phyloP scores from a whole-genome alignment of 2,329 filamentous ascomycete genomes.

The Monilinia fructicola region DNA sequence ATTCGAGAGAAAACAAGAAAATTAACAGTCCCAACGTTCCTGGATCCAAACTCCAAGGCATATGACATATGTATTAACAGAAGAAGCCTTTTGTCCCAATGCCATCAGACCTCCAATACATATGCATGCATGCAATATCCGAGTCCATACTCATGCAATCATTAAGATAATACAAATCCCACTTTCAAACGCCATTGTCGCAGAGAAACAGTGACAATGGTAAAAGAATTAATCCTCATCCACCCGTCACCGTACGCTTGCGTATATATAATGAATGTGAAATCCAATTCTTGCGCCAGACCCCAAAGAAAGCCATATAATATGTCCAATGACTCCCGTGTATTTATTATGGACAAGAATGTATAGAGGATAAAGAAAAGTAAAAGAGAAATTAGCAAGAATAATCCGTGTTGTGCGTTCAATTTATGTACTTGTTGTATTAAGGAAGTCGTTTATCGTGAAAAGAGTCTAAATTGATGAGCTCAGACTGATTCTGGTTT shows the following conservation, averaged over 20 bases:
- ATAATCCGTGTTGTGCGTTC: not conserved
- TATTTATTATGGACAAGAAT: constrained; percentile 12
- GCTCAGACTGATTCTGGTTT: not conserved
- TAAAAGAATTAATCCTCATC: not conserved
- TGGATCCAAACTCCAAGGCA: not conserved
- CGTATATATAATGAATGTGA: constrained; percentile 6
- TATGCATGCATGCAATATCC: constrained; percentile 4
- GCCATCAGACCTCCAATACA: not conserved
- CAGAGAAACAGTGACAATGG: not conserved
- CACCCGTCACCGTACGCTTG: not conserved
- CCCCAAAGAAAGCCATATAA: not conserved
- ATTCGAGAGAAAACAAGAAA: not conserved
- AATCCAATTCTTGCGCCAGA: constrained; percentile 3
- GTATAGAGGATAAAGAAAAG: not conserved
- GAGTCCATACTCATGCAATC: constrained; percentile 5
- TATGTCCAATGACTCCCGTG: constrained; percentile 13
- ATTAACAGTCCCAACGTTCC: not conserved
- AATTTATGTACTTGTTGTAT: constrained; percentile 4
- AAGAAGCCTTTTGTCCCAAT: not conserved
- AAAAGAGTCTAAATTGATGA: not conserved
- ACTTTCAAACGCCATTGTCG: not conserved
- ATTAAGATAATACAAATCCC: constrained; percentile 4
- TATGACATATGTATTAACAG: not conserved
- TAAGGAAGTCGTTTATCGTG: not conserved
- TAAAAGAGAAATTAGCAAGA: not conserved